Conservation (phyloP, 1,284 basidiomycete species). For the Austroboletus niveus region DNA sequence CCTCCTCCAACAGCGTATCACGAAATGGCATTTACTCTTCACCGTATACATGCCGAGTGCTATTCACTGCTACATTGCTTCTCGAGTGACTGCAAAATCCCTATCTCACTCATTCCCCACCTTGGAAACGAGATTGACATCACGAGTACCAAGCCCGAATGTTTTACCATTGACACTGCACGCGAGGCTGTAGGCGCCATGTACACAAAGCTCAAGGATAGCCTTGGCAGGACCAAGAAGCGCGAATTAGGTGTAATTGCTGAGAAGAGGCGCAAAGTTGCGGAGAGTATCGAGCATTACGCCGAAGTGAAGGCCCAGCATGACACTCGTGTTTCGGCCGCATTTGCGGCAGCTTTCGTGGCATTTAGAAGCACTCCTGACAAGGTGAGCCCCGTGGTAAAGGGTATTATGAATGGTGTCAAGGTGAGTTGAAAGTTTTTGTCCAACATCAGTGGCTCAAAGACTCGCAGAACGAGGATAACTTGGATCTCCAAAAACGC, state of each 20-base stretch:
- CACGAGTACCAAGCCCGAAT: conserved; percentile 57
- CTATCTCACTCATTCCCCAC: conserved; percentile 75
- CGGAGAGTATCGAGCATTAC: conserved; percentile 81
- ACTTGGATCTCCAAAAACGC: conserved; percentile 85
- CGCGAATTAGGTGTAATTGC: conserved; percentile 72
- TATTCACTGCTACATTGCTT: conserved; percentile 80
- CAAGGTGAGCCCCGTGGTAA: conserved; percentile 95
- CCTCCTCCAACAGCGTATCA: conserved; percentile 81
- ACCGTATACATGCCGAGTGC: conserved; percentile 82
- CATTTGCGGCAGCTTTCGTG: conserved; percentile 90
- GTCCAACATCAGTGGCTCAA: conserved; percentile 6
- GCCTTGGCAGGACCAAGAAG: conserved; percentile 74
- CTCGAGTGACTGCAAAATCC: conserved; percentile 81
- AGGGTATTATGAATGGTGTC: conserved; percentile 97
- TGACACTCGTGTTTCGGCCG: conserved; percentile 86
- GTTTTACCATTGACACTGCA: conserved; percentile 84
- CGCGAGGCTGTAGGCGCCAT: conserved; percentile 68
- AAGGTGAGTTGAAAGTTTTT: conserved; percentile 57
- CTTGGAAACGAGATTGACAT: conserved; percentile 81
- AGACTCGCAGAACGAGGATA: conserved; percentile 77
- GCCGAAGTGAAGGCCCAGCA: conserved; percentile 82
- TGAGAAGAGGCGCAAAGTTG: conserved; percentile 75
- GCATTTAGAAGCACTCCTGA: conserved; percentile 81
- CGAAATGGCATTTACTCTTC: conserved; percentile 86
- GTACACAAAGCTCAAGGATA: conserved; percentile 76